A percentile compares a stretch with the other conserved stretches of the same genome.
Conservation (phyloP, 2,329 filamentous ascomycete species). For the Knoxdaviesia proteae region DNA sequence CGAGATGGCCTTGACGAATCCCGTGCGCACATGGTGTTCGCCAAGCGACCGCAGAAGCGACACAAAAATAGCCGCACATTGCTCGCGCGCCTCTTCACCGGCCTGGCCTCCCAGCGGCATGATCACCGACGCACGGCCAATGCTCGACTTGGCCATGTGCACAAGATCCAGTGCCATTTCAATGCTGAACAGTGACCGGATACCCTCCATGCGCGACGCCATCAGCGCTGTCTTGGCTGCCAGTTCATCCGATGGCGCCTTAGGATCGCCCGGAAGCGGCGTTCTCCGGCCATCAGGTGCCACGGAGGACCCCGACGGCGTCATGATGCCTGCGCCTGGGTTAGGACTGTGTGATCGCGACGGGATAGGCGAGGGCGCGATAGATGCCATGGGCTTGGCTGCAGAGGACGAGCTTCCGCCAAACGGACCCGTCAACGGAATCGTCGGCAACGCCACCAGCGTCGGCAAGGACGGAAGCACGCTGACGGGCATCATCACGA, state of each 20-base stretch:
- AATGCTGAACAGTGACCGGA: constrained; percentile 87
- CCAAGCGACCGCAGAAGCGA: constrained; percentile 67
- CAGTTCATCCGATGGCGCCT: constrained; percentile 73
- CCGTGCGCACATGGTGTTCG: constrained; percentile 69
- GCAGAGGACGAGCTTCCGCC: no score
- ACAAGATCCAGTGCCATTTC: constrained; percentile 82
- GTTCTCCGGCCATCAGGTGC: constrained; percentile 15
- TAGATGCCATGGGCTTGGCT: no score
- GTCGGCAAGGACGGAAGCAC: constrained; percentile 51
- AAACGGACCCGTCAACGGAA: no score
- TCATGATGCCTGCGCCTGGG: no score
- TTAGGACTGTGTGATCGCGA: constrained; percentile 31
- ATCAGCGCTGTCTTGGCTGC: constrained; percentile 96
- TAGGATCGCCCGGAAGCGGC: constrained; percentile 7
- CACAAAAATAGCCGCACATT: constrained; percentile 81
- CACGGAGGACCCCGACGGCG: constrained; percentile 5
- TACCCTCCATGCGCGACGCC: constrained; percentile 84
- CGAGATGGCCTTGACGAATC: constrained; percentile 79
- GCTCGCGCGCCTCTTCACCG: constrained; percentile 65
- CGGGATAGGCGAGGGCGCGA: constrained; percentile 4
- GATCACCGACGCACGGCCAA: constrained; percentile 72
- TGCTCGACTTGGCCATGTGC: constrained; percentile 67
- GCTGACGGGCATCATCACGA: constrained; percentile 96
- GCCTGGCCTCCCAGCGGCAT: constrained; percentile 59
- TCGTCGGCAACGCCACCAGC: not conserved